Evolutionary conservation across 2,329 filamentous ascomycete genomes (phyloP).

Genomic region (Nakataea oryzae): DNA sequence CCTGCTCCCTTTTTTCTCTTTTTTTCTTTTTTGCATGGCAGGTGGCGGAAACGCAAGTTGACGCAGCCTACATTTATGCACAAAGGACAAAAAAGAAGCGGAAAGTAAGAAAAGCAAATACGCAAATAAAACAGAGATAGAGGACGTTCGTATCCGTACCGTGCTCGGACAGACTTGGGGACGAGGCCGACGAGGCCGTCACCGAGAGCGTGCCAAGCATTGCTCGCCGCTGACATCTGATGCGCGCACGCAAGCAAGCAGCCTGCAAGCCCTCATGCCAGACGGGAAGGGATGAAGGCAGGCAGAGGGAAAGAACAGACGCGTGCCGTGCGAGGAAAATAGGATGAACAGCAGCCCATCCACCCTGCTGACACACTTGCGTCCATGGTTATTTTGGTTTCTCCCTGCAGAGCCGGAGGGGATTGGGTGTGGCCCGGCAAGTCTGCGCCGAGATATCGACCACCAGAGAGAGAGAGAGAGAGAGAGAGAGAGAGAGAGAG

Average conservation of each 20-base stretch:
- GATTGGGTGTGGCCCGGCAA: no score
- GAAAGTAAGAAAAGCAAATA: not conserved
- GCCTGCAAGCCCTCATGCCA: not conserved
- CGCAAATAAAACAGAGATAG: no score
- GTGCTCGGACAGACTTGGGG: not conserved
- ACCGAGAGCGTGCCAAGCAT: not conserved
- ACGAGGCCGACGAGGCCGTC: not conserved
- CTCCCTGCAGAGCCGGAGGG: no score
- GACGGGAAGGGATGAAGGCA: not conserved
- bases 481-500: no score
- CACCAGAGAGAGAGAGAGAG: no score
- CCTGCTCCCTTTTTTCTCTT: not conserved
- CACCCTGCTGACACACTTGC: not conserved
- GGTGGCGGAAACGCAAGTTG: not conserved
- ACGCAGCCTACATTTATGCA: no score
- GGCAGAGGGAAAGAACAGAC: not conserved
- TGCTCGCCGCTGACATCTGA: not conserved
- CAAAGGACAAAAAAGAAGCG: not conserved
- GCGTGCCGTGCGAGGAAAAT: not conserved
- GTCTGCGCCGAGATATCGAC: no score
- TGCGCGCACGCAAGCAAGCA: not conserved
- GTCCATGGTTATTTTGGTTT: not conserved
- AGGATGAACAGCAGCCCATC: not conserved
- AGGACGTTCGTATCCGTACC: no score
- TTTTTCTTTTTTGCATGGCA: not conserved